Evolutionary conservation across 768 basidiomycete genomes (phyloP).

Genomic region (Kwoniella sp.): DNA sequence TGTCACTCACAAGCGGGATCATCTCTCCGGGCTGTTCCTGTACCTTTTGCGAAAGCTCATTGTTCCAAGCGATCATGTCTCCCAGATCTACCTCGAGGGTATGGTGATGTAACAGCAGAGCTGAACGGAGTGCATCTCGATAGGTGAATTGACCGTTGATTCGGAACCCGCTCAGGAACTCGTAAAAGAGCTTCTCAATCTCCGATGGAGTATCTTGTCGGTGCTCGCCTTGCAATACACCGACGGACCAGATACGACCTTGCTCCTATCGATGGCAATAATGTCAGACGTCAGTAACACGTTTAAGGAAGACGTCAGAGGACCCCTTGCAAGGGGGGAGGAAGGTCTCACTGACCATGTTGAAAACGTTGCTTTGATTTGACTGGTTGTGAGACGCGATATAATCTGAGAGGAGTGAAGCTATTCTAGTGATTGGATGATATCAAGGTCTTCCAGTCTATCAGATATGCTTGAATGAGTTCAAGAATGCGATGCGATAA

Average conservation of each 20-base stretch:
- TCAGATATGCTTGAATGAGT: neutral
- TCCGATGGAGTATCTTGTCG: constrained; percentile 71
- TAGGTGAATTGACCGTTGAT: constrained; percentile 90
- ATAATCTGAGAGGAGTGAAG: neutral
- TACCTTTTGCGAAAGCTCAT: constrained; percentile 86
- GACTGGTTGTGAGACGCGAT: neutral
- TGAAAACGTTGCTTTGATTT: neutral
- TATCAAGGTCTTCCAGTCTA: too few relatives aligned
- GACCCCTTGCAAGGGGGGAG: too few relatives aligned
- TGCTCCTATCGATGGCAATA: constrained; percentile 10
- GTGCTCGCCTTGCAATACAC: constrained; percentile 18
- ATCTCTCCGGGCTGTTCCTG: constrained; percentile 88
- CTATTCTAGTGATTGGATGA: neutral
- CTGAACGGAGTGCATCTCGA: constrained; percentile 84
- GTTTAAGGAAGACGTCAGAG: neutral
- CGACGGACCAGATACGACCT: constrained; percentile 25
- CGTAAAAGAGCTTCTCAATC: constrained; percentile 74
- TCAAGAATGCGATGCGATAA: neutral
- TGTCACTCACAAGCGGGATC: constrained; percentile 78
- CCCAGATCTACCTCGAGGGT: constrained; percentile 82
- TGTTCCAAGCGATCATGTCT: constrained; percentile 72
- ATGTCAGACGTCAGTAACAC: neutral
- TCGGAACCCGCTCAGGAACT: constrained; percentile 85
- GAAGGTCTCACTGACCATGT: constrained; percentile 17
- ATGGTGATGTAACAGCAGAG: constrained; percentile 83